Percentiles rank a stretch among this genome's conserved stretches.
Conservation (phyloP, 257 asterid species). For the Rehmannia glutinosa region DNA sequence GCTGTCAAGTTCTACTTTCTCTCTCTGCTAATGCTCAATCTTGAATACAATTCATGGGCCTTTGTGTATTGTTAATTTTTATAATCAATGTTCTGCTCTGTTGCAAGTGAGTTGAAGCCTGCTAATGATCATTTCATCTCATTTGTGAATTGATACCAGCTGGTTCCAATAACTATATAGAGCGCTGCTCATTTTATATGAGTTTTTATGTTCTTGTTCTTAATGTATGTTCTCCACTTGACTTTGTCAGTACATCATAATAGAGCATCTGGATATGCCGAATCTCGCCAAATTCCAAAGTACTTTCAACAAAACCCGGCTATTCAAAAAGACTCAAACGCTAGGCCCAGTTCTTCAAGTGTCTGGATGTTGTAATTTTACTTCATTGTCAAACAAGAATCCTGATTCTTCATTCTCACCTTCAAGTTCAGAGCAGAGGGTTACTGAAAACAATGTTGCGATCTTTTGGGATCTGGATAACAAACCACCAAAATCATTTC, state of each 20-base stretch:
- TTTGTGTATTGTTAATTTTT: too few relatives aligned
- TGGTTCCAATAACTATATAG: too few relatives aligned
- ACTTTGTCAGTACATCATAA: neutral
- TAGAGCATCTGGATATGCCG: constrained; percentile 25
- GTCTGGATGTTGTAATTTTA: constrained; percentile 24
- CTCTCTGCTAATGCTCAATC: too few relatives aligned
- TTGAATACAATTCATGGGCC: too few relatives aligned
- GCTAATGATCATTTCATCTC: too few relatives aligned
- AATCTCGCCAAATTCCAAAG: constrained; percentile 17
- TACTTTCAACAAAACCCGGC: constrained; percentile 8
- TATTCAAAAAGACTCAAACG: constrained; percentile 1
- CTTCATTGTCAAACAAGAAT: constrained; percentile 23
- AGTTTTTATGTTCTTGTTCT: too few relatives aligned
- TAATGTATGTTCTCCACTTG: neutral
- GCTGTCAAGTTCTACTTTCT: too few relatives aligned
- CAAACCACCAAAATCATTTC: constrained; percentile 73
- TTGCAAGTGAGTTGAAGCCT: too few relatives aligned
- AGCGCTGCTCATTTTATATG: too few relatives aligned
- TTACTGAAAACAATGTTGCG: constrained; percentile 48
- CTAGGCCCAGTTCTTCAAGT: neutral
- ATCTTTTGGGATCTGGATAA: constrained; percentile 94
- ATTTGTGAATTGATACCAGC: too few relatives aligned
- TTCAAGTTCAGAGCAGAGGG: constrained; percentile 21
- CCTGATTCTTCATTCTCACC: constrained; percentile 21
- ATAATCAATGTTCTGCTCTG: too few relatives aligned